A percentile compares a stretch with the other conserved stretches of the same genome.
Conservation (phyloP, 2,329 filamentous ascomycete genomes). For the Botryosphaeria dothidea region DNA sequence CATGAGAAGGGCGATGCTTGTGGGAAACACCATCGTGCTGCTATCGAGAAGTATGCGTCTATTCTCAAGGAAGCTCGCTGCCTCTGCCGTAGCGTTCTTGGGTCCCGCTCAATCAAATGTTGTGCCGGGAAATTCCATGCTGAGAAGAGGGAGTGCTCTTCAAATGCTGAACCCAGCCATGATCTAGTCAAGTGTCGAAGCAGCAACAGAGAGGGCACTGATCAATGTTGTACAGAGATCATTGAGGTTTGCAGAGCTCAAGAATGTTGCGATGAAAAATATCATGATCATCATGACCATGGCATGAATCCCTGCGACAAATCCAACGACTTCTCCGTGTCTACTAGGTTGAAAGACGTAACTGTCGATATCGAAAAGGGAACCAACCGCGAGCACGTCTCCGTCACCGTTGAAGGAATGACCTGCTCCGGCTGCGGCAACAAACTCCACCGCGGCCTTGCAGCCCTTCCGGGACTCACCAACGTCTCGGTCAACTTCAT, state of each 20-base stretch:
- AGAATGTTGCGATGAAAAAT: background rate
- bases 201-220: background rate
- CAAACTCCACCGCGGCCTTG: background rate
- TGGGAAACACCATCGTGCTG: background rate
- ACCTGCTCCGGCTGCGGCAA: background rate
- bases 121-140: background rate
- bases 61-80: background rate
- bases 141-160: background rate
- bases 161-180: background rate
- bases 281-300: background rate
- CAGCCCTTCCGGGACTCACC: background rate
- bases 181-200: background rate
- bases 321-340: background rate
- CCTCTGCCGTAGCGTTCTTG: background rate
- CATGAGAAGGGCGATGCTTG: background rate
- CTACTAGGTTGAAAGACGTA: background rate
- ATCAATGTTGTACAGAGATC: background rate
- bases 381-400: background rate
- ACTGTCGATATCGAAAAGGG: background rate
- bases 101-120: background rate
- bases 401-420: background rate
- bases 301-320: background rate
- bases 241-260: background rate
- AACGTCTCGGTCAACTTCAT: background rate
- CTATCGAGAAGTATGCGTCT: background rate